Base-by-base conservation (phyloP, 2,329 filamentous ascomycete species). In the Lachnum nothofagi region DNA sequence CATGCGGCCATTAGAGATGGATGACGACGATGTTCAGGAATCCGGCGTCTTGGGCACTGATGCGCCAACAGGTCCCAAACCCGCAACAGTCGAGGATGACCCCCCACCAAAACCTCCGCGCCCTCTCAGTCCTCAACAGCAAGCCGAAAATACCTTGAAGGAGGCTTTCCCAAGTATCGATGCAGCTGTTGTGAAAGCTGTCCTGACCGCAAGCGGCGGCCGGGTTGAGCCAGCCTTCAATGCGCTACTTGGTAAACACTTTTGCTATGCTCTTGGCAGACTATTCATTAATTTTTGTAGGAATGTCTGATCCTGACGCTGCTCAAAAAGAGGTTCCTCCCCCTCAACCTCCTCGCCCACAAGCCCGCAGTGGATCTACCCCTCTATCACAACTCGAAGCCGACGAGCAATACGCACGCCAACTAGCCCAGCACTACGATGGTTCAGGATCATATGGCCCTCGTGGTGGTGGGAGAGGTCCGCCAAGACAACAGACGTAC, bases 181-280 rank as follows among this genome's bases (percentile, higher is more conserved):
- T 46, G 66, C 72, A 6, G 68, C 81, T 38, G 86, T 98, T 40
- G 80, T 98, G 67, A 95, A 85, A 68, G 93, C 93, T 24, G 86
- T 98, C 0, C 72, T 98, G 56, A 77, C 80, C 20, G 93, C 93
- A 12, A 97, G 93, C 67, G 78, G 83, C 50, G 91, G 91, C 51
- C 82, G 85, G 62, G 83, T 97, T 41, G 93, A 98, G 68, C 87
- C 89, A 25, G 91, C 93, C 12, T 98, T 98, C 72, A 93, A 96
- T 70, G 93, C 93, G 29, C 77, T 98, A 37, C 77, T 98, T 38
- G 87, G 88, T 88, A 75, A 53, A 77, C 25, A 16, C 27, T 22
- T 17, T 3, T 20, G 14, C 25, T 35, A 14, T 24, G 12, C 34
- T 3, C 19, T n/a, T 39, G 39, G 33, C 33, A 37, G 12, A 37